These are phyloP conservation scores for Lentinula boryana DNA, from an alignment of 768 basidiomycete species.

Conservation along the genomic window DNA sequence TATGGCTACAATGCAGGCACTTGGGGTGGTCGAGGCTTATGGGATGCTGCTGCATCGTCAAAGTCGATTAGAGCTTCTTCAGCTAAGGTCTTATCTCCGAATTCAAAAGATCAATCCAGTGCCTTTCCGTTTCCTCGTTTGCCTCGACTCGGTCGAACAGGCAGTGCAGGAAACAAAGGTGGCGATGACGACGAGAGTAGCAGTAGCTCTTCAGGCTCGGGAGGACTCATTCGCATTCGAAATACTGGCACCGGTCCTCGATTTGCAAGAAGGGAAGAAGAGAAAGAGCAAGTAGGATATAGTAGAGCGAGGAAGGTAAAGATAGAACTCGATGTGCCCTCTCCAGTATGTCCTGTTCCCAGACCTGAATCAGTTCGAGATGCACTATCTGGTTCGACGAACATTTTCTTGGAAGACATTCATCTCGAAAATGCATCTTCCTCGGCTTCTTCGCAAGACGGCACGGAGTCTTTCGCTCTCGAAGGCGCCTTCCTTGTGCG, in stretches of 20 bases:
- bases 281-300: neutral
- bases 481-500: conserved; percentile 75
- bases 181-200: neutral
- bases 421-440: neutral
- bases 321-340: neutral
- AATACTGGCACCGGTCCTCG: neutral
- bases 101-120: neutral
- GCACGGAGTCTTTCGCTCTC: neutral
- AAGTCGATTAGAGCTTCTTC: neutral
- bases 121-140: neutral
- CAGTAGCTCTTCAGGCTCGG: neutral
- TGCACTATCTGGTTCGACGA: neutral
- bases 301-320: neutral
- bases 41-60: neutral
- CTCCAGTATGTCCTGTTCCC: neutral
- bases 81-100: neutral
- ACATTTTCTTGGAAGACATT: neutral
- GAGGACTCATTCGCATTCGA: neutral
- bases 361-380: neutral
- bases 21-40: neutral
- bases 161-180: neutral
- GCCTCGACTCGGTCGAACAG: neutral
- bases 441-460: neutral
- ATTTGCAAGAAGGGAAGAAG: neutral
- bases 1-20: neutral